phyloP scores from a whole-genome alignment of 208 protist genomes.

The Porcisia hertigi region DNA sequence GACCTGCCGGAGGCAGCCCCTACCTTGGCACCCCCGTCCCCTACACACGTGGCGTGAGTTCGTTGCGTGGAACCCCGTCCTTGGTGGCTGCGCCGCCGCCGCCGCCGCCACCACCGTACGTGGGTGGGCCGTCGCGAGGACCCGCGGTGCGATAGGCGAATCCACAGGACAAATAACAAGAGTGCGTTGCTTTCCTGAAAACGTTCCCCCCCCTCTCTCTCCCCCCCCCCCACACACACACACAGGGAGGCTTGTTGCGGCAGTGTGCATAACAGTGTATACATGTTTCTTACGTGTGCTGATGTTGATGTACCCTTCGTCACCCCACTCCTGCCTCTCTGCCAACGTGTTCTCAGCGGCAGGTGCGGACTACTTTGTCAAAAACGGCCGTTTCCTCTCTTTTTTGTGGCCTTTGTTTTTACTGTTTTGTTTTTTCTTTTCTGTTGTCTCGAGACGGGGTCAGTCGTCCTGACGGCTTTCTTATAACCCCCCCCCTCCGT shows the following conservation, averaged over 20 bases:
- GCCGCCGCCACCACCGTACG: slow-evolving; percentile 47
- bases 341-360: neutral
- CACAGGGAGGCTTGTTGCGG: neutral
- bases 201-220: neutral
- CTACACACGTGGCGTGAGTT: slow-evolving; percentile 30
- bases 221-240: too few relatives aligned
- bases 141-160: neutral
- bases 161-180: neutral
- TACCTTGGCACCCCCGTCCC: slow-evolving; percentile 21
- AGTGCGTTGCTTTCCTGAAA: too few relatives aligned
- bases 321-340: too few relatives aligned
- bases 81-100: slow-evolving; percentile 33
- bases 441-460: neutral
- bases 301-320: neutral
- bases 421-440: neutral
- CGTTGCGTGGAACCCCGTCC: slow-evolving; percentile 38
- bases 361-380: too few relatives aligned
- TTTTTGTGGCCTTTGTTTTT: too few relatives aligned
- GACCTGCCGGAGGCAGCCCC: slow-evolving; percentile 24
- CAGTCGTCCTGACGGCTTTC: neutral
- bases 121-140: neutral
- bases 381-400: too few relatives aligned
- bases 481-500: neutral
- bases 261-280: neutral
- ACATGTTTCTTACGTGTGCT: neutral